phyloP scores from a whole-genome alignment of 2,329 filamentous ascomycete genomes.

The Intubia oerlemansii region DNA sequence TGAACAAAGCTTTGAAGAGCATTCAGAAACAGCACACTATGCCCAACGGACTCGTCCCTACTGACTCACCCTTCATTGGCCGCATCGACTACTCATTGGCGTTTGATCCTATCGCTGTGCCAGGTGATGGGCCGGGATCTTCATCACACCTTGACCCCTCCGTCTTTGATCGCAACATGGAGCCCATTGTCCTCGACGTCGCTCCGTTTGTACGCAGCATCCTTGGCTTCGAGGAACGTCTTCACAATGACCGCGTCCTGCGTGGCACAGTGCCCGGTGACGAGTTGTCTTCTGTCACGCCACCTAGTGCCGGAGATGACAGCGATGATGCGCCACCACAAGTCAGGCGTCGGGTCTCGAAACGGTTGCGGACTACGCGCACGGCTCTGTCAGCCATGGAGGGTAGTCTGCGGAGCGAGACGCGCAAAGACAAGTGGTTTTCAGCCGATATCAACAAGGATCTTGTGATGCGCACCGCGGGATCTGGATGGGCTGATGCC shows the following conservation, averaged over 20 bases:
- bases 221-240: conserved; percentile 48
- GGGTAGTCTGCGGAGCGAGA: conserved; percentile 38
- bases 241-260: conserved; percentile 43
- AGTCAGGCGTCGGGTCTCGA: conserved; percentile 11
- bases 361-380: conserved; percentile 42
- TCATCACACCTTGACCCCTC: conserved; percentile 35
- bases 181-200: conserved; percentile 50
- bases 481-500: conserved; percentile 11
- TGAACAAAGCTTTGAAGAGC: too few relatives aligned
- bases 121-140: conserved; percentile 8
- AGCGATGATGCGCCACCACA: background rate
- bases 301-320: too few relatives aligned
- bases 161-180: conserved; percentile 52
- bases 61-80: too few relatives aligned
- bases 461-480: conserved; percentile 34
- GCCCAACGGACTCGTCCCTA: too few relatives aligned
- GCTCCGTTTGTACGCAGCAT: conserved; percentile 84
- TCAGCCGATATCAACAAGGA: conserved; percentile 29
- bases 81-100: conserved; percentile 34
- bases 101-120: conserved; percentile 36
- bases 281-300: background rate
- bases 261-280: conserved; percentile 18
- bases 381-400: conserved; percentile 49
- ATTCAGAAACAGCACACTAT: too few relatives aligned
- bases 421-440: conserved; percentile 49